Percentiles rank a stretch among this genome's conserved stretches.
Conservation (phyloP, 495 filamentous ascomycete genomes). For the Niebla homalea region DNA sequence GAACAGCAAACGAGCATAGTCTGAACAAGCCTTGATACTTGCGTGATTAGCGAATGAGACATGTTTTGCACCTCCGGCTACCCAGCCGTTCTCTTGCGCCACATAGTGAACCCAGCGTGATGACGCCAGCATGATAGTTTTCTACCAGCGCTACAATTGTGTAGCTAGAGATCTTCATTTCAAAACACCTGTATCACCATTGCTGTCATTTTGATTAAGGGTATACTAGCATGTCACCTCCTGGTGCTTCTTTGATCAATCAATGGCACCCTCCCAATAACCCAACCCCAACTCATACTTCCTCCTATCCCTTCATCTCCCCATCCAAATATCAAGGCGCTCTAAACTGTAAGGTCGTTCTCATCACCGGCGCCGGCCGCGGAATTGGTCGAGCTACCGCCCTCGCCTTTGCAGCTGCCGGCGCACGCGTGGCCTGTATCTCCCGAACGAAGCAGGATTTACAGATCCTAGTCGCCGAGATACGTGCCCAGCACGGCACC, state of each 20-base stretch:
- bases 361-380: slow-evolving; percentile 56
- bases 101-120: too few relatives aligned
- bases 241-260: background rate
- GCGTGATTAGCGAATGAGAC: too few relatives aligned
- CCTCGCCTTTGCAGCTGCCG: slow-evolving; percentile 50
- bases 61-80: too few relatives aligned
- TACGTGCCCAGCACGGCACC: background rate
- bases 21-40: too few relatives aligned
- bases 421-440: slow-evolving; percentile 49
- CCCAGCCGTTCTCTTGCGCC: too few relatives aligned
- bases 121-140: too few relatives aligned
- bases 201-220: too few relatives aligned
- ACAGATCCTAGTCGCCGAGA: slow-evolving; percentile 3
- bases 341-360: slow-evolving; percentile 51
- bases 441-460: slow-evolving; percentile 10
- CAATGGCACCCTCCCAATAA: background rate
- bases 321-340: slow-evolving; percentile 25
- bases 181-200: too few relatives aligned
- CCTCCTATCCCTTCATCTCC: slow-evolving; percentile 16
- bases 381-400: slow-evolving; percentile 62
- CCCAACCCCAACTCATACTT: background rate
- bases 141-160: too few relatives aligned
- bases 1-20: too few relatives aligned
- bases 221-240: too few relatives aligned
- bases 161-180: too few relatives aligned